Evolutionary conservation across 2,329 filamentous ascomycete genomes (phyloP).

Genomic region (Paecilomyces variotii): DNA sequence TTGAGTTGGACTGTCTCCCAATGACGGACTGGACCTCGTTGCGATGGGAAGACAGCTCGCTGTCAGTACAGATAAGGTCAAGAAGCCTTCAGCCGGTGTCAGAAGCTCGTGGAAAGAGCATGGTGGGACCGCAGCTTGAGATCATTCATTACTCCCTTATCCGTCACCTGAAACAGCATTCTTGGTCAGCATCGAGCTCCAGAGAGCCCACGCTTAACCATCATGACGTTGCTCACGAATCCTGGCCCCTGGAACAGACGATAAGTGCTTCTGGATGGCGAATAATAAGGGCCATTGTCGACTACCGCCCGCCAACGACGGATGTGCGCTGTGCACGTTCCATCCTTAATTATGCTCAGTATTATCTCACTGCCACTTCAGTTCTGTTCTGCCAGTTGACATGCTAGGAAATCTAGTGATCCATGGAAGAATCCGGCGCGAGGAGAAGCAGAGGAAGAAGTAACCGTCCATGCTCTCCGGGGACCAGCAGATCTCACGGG

Average conservation of each 20-base stretch:
- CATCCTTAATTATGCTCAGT: background rate
- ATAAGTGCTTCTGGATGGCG: background rate
- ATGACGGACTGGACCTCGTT: background rate
- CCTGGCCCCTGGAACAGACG: background rate
- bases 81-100: background rate
- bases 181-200: background rate
- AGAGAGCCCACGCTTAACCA: background rate
- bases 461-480: background rate
- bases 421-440: background rate
- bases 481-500: background rate
- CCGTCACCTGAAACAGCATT: background rate
- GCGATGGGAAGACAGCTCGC: background rate
- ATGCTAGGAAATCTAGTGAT: background rate
- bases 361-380: background rate
- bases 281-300: background rate
- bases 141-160: background rate
- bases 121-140: background rate
- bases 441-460: background rate
- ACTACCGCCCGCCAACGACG: background rate
- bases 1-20: background rate
- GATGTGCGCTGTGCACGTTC: background rate
- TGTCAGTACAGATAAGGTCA: background rate
- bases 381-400: background rate
- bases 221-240: background rate
- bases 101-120: background rate